phyloP scores from a whole-genome alignment of 164 flowering plant genomes.

The Kalanchoe fedtschenkoi region DNA sequence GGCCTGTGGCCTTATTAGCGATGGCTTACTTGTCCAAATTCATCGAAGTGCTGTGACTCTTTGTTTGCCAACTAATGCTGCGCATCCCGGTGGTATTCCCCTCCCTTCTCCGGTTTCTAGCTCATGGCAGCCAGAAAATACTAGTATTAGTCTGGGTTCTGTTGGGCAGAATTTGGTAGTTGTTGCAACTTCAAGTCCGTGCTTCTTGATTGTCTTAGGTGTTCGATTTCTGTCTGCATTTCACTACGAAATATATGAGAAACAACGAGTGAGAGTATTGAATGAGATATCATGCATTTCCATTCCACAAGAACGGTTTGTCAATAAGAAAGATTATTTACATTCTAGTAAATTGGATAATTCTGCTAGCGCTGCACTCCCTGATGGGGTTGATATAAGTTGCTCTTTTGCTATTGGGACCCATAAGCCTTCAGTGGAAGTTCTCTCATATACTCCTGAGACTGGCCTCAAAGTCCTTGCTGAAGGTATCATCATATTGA shows the following conservation, averaged over 20 bases:
- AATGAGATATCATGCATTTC: constrained; percentile 84
- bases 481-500: constrained; percentile 54
- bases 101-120: constrained; percentile 55
- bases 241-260: constrained; percentile 64
- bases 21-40: constrained; percentile 76
- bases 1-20: constrained; percentile 77
- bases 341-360: constrained; percentile 12
- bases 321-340: constrained; percentile 13
- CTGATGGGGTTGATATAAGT: constrained; percentile 34
- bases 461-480: constrained; percentile 58
- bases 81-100: constrained; percentile 65
- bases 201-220: constrained; percentile 63
- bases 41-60: constrained; percentile 63
- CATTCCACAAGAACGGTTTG: constrained; percentile 39
- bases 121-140: constrained; percentile 65
- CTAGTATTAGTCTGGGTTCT: constrained; percentile 74
- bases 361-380: constrained; percentile 16
- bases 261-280: constrained; percentile 56
- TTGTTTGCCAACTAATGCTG: constrained; percentile 67
- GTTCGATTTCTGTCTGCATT: constrained; percentile 35
- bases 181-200: constrained; percentile 86
- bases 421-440: constrained; percentile 88
- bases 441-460: constrained; percentile 46
- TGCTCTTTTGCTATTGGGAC: constrained; percentile 75
- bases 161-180: constrained; percentile 55